phyloP scores from a whole-genome alignment of 768 basidiomycete species.

The Multifurca ochricompacta region DNA sequence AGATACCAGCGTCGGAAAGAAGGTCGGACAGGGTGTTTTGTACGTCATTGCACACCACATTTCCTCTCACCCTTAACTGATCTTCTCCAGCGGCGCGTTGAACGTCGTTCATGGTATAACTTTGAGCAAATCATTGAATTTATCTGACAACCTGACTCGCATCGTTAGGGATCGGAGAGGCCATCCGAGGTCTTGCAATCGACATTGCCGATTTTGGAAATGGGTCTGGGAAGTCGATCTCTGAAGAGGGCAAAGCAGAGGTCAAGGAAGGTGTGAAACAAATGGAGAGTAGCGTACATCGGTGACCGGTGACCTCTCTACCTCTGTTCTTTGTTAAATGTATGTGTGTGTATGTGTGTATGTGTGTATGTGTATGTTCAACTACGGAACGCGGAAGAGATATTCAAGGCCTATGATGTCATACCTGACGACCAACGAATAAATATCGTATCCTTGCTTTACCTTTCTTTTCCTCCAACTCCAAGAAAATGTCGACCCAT shows the following conservation, averaged over 20 bases:
- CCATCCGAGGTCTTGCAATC: slow-evolving; percentile 5
- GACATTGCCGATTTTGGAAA: slow-evolving; percentile 11
- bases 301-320: no score
- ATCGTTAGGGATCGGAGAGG: slow-evolving; percentile 10
- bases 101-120: slow-evolving; percentile 7
- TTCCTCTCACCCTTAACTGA: neutral
- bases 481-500: neutral
- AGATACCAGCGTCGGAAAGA: neutral
- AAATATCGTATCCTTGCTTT: no score
- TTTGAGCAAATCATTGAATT: no score
- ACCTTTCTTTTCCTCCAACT: neutral
- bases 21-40: slow-evolving; percentile 5
- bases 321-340: no score
- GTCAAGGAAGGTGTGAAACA: slow-evolving; percentile 5
- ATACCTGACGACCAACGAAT: no score
- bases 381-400: no score
- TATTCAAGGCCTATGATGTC: no score
- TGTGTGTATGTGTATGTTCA: no score
- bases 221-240: slow-evolving; percentile 6
- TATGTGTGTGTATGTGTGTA: no score
- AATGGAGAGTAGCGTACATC: neutral
- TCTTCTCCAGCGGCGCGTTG: neutral
- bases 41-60: neutral
- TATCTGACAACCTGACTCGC: neutral
- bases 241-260: neutral